phyloP scores from a whole-genome alignment of 78 protist species.

The Guillardia theta region DNA sequence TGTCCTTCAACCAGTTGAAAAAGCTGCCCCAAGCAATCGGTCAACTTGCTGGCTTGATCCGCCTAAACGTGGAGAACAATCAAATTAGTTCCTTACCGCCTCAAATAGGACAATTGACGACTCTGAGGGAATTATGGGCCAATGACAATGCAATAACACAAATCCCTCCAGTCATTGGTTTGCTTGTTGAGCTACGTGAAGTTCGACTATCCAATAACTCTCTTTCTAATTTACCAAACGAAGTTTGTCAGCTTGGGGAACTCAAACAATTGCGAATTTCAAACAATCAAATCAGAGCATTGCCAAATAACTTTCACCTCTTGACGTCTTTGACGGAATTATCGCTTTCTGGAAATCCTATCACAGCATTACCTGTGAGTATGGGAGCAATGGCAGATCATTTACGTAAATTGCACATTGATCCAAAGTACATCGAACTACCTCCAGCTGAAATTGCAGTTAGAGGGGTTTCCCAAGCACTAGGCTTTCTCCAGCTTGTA shows the following conservation, averaged over 20 bases:
- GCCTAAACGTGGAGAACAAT: not conserved
- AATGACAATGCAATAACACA: not conserved
- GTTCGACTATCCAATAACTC: not conserved
- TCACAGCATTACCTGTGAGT: not conserved
- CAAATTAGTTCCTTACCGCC: not conserved
- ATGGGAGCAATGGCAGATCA: not conserved
- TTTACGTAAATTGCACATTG: not conserved
- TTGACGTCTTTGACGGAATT: not conserved
- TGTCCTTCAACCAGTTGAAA: constrained; percentile 3
- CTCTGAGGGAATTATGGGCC: not conserved
- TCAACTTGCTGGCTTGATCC: not conserved
- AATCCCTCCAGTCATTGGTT: not conserved
- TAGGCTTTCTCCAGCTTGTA: not conserved
- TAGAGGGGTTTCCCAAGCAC: not conserved
- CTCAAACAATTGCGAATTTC: not conserved
- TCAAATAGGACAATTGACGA: not conserved
- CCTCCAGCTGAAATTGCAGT: not conserved
- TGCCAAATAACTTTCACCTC: not conserved
- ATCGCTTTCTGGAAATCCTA: not conserved
- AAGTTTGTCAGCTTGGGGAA: not conserved
- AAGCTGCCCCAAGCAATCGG: not conserved
- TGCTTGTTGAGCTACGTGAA: not conserved
- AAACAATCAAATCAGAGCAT: not conserved
- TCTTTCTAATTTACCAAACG: not conserved
- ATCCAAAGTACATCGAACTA: not conserved